These are phyloP conservation scores for Juglanconis sp. DNA, from an alignment of 2,329 filamentous ascomycete genomes.

Conservation along the genomic window DNA sequence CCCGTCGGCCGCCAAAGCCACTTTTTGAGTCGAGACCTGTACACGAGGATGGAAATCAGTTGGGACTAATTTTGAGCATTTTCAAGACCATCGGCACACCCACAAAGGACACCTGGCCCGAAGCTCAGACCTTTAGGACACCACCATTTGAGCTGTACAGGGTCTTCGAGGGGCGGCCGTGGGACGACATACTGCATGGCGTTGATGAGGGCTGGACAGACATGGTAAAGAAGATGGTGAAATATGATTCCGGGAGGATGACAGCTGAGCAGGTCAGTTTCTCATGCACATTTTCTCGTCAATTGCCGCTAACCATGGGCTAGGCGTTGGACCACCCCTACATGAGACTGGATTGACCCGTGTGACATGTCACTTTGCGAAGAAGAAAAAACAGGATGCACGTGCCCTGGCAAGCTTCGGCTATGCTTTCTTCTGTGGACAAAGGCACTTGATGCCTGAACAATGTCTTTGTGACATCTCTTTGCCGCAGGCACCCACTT, in stretches of 20 bases:
- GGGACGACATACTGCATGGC: constrained; percentile 67
- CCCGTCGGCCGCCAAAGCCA: constrained; percentile 49
- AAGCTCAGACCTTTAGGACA: constrained; percentile 62
- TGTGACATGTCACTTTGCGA: neutral
- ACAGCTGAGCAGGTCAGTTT: constrained; percentile 58
- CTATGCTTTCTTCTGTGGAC: too few species aligned
- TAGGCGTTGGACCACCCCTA: neutral
- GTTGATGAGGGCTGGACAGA: constrained; percentile 57
- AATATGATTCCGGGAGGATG: constrained; percentile 68
- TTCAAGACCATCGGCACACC: constrained; percentile 91
- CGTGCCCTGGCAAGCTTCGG: too few species aligned
- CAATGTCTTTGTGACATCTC: too few species aligned
- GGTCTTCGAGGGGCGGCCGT: constrained; percentile 63
- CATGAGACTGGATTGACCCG: neutral
- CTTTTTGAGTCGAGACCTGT: constrained; percentile 76
- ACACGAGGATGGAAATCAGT: constrained; percentile 81
- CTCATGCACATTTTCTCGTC: neutral
- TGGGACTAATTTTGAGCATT: constrained; percentile 86
- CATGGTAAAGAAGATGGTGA: constrained; percentile 65
- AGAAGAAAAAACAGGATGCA: too few species aligned
- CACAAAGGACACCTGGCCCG: constrained; percentile 76
- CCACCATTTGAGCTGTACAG: constrained; percentile 91
- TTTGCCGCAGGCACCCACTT: too few species aligned
- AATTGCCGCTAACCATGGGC: neutral
- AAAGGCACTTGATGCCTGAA: too few species aligned